Percentiles rank a stretch among this genome's conserved stretches.
Evolutionary conservation across 1,284 basidiomycete genomes (phyloP).

Genomic region (Prillingera fragicola): DNA sequence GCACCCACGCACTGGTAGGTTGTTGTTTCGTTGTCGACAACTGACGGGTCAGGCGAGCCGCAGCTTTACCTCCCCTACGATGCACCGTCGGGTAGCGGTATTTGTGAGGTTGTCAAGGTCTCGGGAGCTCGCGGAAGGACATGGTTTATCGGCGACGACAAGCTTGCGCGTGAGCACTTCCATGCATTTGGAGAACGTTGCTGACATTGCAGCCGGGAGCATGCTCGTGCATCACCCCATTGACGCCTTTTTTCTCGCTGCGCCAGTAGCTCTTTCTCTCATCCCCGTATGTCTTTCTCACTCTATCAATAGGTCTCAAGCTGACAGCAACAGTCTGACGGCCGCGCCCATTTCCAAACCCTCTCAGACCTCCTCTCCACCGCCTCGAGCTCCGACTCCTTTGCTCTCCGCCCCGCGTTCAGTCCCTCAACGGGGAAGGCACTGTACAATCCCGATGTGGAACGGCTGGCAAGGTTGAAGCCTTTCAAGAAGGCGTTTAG

Average conservation of each 20-base stretch:
- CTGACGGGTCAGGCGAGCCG: conserved; percentile 23
- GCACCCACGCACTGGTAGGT: conserved; percentile 42
- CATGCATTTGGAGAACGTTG: background rate
- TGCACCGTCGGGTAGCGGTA: conserved; percentile 9
- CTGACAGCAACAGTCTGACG: conserved; percentile 3
- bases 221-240: conserved; percentile 38
- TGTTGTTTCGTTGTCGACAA: background rate
- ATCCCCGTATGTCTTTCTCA: conserved; percentile 15
- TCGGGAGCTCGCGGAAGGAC: conserved; percentile 31
- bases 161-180: conserved; percentile 29
- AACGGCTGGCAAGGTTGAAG: conserved; percentile 21
- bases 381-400: conserved; percentile 13
- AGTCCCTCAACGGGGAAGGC: conserved; percentile 7
- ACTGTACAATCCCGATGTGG: conserved; percentile 31
- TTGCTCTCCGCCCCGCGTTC: conserved; percentile 29
- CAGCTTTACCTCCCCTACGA: conserved; percentile 39
- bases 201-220: conserved; percentile 25
- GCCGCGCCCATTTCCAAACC: conserved; percentile 32
- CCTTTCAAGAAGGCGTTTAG: conserved; percentile 28
- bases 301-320: background rate
- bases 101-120: conserved; percentile 36
- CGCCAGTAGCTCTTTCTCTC: conserved; percentile 33
- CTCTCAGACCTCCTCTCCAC: conserved; percentile 35
- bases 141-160: conserved; percentile 40
- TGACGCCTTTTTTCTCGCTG: conserved; percentile 40